Conservation (phyloP, 441 rosid genomes). For the Syzygium malaccense region DNA sequence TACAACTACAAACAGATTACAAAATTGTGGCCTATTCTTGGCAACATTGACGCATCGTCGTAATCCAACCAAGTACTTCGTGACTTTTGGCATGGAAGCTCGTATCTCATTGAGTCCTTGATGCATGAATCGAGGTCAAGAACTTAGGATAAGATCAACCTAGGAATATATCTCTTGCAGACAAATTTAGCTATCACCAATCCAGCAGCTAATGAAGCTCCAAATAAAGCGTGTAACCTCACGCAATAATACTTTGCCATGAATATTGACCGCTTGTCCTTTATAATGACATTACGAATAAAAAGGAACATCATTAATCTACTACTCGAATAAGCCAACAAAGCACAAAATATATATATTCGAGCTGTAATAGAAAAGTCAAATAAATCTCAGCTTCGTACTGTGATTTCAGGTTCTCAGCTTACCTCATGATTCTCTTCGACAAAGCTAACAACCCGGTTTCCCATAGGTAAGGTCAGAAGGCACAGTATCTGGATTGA, state of each 20-base stretch:
- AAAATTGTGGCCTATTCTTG: not conserved
- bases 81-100: not conserved
- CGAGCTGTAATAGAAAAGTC: not conserved
- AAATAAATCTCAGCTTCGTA: not conserved
- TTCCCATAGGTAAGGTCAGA: constrained; percentile 68
- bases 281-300: not conserved
- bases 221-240: constrained; percentile 68
- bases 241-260: constrained; percentile 93
- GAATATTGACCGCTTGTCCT: constrained; percentile 75
- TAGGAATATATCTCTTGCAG: not conserved
- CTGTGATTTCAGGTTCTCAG: not conserved
- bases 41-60: not conserved
- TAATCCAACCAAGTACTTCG: not conserved
- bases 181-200: constrained; percentile 41
- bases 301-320: not conserved
- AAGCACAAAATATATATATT: not conserved
- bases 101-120: not conserved
- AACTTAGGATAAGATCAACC: not conserved
- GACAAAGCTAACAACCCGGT: constrained; percentile 47
- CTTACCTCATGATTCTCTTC: constrained; percentile 66
- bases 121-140: not conserved
- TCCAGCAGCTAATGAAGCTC: constrained; percentile 69
- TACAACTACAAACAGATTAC: not conserved
- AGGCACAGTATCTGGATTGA: constrained; percentile 50
- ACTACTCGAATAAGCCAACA: not conserved